Conservation (phyloP, 139 green algal species). For the Tetratostichococcus sp. region DNA sequence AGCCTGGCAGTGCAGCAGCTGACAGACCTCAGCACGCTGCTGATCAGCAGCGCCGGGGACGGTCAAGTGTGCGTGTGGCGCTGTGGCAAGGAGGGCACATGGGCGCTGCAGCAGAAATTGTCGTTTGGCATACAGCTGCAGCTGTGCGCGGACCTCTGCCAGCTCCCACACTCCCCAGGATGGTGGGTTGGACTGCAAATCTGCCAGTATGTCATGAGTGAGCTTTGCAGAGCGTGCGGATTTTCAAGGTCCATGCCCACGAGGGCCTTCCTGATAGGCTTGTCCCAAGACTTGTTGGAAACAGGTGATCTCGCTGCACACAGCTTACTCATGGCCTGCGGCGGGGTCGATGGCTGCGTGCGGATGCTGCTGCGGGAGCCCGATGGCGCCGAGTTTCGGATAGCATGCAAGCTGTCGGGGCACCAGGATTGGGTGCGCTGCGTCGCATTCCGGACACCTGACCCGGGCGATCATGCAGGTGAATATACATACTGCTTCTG, state of each 20-base stretch:
- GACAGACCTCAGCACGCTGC: conserved; percentile 26
- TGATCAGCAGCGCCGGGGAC: conserved; percentile 49
- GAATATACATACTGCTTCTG: no score
- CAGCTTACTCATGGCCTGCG: conserved; percentile 70
- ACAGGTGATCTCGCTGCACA: neutral
- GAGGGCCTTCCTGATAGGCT: no score
- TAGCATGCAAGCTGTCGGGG: conserved; percentile 52
- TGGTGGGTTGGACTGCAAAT: conserved; percentile 37
- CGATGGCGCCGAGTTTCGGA: conserved; percentile 35
- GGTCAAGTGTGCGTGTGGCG: conserved; percentile 46
- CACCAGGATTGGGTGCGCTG: conserved; percentile 83
- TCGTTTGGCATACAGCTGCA: conserved; percentile 50
- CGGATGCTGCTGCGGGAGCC: conserved; percentile 47
- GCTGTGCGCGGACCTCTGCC: conserved; percentile 48
- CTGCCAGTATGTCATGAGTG: no score
- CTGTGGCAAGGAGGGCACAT: conserved; percentile 16
- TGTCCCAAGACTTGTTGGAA: neutral
- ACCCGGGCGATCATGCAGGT: neutral
- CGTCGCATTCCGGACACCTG: conserved; percentile 48
- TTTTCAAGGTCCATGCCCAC: no score
- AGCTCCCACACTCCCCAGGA: conserved; percentile 33
- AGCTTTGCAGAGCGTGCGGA: no score
- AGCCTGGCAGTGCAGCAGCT: conserved; percentile 35
- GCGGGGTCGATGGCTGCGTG: conserved; percentile 63
- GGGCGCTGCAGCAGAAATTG: conserved; percentile 35